A percentile compares a stretch with the other conserved stretches of the same genome.
Evolutionary conservation across 805 yeast species (phyloP).

Genomic region (Wickerhamomyces xylosicus): DNA sequence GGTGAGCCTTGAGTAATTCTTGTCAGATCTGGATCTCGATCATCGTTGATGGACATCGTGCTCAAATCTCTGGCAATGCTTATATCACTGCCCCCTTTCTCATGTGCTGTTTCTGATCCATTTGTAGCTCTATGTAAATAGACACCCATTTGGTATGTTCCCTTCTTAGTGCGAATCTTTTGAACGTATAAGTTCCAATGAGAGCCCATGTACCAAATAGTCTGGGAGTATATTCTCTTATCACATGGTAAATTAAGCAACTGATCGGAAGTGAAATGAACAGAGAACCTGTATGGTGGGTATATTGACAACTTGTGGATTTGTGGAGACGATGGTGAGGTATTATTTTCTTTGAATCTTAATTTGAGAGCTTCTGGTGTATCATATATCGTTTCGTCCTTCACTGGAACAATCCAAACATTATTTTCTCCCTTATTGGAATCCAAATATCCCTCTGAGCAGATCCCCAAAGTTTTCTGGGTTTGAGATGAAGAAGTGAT

Average conservation of each 20-base stretch:
- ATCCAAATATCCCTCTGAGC: background rate
- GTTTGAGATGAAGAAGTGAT: constrained; percentile 21
- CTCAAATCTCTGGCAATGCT: constrained; percentile 3
- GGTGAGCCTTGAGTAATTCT: constrained; percentile 18
- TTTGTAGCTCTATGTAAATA: constrained; percentile 39
- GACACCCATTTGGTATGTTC: constrained; percentile 40
- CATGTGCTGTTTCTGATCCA: background rate
- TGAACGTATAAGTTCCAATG: constrained; percentile 49
- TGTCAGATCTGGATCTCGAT: constrained; percentile 4
- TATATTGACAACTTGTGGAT: constrained; percentile 28
- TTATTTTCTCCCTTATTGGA: constrained; percentile 20
- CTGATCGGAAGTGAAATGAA: constrained; percentile 32
- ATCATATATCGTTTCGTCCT: constrained; percentile 38
- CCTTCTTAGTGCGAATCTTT: constrained; percentile 31
- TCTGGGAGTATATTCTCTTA: constrained; percentile 38
- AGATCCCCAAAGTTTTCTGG: background rate
- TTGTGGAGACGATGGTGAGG: constrained; percentile 18
- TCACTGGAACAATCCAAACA: constrained; percentile 35
- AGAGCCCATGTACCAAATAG: constrained; percentile 53
- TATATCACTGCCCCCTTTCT: constrained; percentile 4
- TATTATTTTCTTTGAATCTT: constrained; percentile 12
- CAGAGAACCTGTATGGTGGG: constrained; percentile 46
- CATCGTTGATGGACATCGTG: constrained; percentile 5
- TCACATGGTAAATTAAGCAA: constrained; percentile 34
- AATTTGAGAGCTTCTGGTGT: constrained; percentile 25